Evolutionary conservation across 345 rosid genomes (phyloP), one percentile per base, ranked within the genome.

Genomic region (Pelargonium nanum): DNA sequence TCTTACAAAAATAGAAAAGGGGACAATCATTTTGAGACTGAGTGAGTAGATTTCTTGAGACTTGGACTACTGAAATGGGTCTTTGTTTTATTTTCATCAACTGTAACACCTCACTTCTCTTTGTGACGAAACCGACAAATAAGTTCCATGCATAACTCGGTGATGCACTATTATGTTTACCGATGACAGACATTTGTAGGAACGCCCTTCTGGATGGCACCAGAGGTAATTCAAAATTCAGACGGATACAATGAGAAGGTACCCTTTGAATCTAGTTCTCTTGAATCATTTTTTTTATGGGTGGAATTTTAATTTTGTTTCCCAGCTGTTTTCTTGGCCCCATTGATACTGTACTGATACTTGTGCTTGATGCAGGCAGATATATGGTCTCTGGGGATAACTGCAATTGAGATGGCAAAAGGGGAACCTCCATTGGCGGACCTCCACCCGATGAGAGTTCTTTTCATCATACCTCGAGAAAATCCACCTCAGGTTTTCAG

Each of bases 191-290:
- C 99, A 66, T 88, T 94, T 78, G 97, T 94, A 62, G 99, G 99
- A 78, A 94, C 99, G 26, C 99, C 99, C 62, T 94, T 94, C 79
- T 94, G 99, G 97, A 94, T 94, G 99, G 99, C 99, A 26, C 99
- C 99, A 9, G 99, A 94, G 77, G 99, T 94, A 56, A 94, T 94
- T 78, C 97, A 90, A 75, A 90, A 94, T 77, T 86, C 95, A 6
- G 99, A 94, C 55, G 99, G 99, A 53, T 94, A 94, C 74, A 83
- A 94, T 64, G 97, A 86, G 75, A 94, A 94, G 97, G 99, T 94
- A 75, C 52, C 67, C 26, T 58, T 6, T 12, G 13, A 40, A 56
- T n/a, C n/a, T n/a, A n/a, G 40, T 30, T 12, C 40, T 30, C 0
- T 30, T 30, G 9, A 30, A 30, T 30, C 40, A 30, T 30, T 30